Percentiles rank a stretch among this genome's conserved stretches.
phyloP scores from a whole-genome alignment of 768 basidiomycete species.

The Termitomyces eurrhizus region DNA sequence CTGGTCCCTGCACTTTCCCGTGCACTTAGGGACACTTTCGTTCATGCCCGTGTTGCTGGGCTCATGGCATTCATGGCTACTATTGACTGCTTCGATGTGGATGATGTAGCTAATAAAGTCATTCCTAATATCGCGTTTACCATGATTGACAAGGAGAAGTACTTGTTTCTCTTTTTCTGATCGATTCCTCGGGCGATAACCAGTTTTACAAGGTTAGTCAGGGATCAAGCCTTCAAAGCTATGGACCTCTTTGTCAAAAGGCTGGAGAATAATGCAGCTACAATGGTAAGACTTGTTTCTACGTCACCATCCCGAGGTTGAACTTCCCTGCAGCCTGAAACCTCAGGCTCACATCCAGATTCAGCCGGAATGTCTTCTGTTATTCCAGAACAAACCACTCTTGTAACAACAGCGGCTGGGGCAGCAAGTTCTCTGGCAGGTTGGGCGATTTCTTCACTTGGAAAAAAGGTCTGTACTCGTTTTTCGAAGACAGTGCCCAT shows the following conservation, averaged over 20 bases:
- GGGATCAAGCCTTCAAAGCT: conserved; percentile 95
- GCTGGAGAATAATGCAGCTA: conserved; percentile 71
- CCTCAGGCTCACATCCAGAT: conserved; percentile 22
- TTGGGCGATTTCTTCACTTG: conserved; percentile 92
- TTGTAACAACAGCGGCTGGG: conserved; percentile 85
- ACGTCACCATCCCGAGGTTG: neutral
- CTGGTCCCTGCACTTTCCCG: conserved; percentile 92
- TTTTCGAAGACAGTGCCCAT: neutral
- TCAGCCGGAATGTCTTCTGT: conserved; percentile 23
- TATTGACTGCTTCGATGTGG: conserved; percentile 80
- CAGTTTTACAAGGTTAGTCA: conserved; percentile 61
- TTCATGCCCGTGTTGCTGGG: conserved; percentile 91
- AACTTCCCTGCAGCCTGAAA: conserved; percentile 32
- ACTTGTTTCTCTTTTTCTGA: neutral
- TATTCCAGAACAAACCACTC: conserved; percentile 38
- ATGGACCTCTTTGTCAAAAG: conserved; percentile 84
- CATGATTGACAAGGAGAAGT: conserved; percentile 94
- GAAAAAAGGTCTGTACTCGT: conserved; percentile 59
- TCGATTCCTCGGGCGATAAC: neutral
- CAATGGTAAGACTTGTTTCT: conserved; percentile 57
- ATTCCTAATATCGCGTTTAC: conserved; percentile 80
- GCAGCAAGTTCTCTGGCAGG: conserved; percentile 91
- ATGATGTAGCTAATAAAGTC: conserved; percentile 87
- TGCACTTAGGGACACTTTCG: conserved; percentile 86
- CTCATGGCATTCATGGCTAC: conserved; percentile 96